These are phyloP conservation scores for Lactarius akahatsu DNA, from an alignment of 768 basidiomycete genomes.

Conservation along the genomic window DNA sequence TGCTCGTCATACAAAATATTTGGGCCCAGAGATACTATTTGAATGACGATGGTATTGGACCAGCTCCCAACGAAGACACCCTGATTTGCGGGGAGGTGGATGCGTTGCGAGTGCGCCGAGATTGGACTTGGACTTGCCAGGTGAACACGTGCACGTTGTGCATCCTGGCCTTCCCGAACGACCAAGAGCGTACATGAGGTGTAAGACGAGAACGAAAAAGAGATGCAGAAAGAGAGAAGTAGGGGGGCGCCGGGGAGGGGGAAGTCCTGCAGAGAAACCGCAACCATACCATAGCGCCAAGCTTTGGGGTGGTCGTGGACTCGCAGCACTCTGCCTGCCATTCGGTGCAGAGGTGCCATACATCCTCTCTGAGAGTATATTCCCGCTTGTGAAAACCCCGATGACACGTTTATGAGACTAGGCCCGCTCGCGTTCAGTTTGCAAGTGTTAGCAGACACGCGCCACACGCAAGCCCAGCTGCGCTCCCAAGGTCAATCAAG, in stretches of 20 bases:
- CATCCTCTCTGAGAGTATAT: background rate
- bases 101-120: background rate
- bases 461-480: conserved; percentile 4
- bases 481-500: background rate
- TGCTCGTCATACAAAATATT: background rate
- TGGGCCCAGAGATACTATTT: background rate
- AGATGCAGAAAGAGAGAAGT: background rate
- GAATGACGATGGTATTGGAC: background rate
- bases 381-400: background rate
- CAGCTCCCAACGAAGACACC: background rate
- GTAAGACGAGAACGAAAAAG: background rate
- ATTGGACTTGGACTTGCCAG: background rate
- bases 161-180: background rate
- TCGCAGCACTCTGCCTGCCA: background rate
- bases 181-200: background rate
- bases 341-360: background rate
- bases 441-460: conserved; percentile 7
- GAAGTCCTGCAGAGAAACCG: background rate
- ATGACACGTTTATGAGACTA: background rate
- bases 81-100: background rate
- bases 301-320: background rate
- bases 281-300: background rate
- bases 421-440: background rate
- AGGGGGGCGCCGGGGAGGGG: background rate
- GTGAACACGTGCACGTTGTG: background rate